These are phyloP conservation scores for Colletotrichum acutatum DNA, from an alignment of 2,329 filamentous ascomycete genomes.

Conservation along the genomic window DNA sequence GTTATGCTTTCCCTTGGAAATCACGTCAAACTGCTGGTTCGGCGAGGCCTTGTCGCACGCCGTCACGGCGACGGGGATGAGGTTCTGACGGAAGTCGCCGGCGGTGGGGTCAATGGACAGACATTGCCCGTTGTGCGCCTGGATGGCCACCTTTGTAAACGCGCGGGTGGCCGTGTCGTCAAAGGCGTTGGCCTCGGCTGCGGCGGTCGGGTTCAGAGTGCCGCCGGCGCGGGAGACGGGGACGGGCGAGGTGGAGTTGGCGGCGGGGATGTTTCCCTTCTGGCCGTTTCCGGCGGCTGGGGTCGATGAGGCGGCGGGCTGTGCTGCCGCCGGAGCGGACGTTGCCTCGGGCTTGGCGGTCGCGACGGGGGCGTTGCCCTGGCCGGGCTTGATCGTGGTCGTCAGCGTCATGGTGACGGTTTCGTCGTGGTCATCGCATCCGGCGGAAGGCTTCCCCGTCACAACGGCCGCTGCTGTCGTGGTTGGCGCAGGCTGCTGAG, in stretches of 20 bases:
- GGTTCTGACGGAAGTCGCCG: conserved; percentile 64
- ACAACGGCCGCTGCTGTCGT: conserved; percentile 5
- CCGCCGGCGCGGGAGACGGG: conserved; percentile 63
- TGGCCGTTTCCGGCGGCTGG: conserved; percentile 10
- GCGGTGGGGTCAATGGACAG: conserved; percentile 63
- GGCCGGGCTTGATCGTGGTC: conserved; percentile 2
- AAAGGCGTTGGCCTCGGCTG: conserved; percentile 58
- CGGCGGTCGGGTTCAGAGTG: conserved; percentile 59
- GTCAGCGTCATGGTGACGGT: conserved; percentile 15
- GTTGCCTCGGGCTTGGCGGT: conserved; percentile 10
- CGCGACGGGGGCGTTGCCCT: background rate
- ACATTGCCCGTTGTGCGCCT: conserved; percentile 60
- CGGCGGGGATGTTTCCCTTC: conserved; percentile 39
- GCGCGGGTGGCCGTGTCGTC: conserved; percentile 59
- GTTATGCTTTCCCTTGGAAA: conserved; percentile 62
- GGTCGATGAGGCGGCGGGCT: background rate
- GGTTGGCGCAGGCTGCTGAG: background rate
- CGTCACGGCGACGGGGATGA: conserved; percentile 60
- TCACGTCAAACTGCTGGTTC: conserved; percentile 62
- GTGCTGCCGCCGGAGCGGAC: background rate
- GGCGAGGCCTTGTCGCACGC: conserved; percentile 53
- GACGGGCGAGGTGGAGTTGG: conserved; percentile 54
- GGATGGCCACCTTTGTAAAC: conserved; percentile 57
- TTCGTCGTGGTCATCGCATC: conserved; percentile 1
- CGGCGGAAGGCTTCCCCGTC: conserved; percentile 2